A percentile compares a stretch with the other conserved stretches of the same genome.
phyloP scores from a whole-genome alignment of 2,329 filamentous ascomycete species.

The Phialemoniopsis sp. region DNA sequence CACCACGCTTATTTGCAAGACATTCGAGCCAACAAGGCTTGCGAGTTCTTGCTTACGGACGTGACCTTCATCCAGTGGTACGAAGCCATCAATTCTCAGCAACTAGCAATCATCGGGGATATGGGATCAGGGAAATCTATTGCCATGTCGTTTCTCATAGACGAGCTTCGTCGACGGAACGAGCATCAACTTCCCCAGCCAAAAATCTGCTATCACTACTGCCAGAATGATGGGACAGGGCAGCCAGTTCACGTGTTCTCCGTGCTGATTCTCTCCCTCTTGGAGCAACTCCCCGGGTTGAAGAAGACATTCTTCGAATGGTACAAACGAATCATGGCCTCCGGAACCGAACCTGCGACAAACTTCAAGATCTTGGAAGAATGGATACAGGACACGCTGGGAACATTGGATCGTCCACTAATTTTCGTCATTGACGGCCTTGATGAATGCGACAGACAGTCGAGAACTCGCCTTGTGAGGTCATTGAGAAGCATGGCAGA shows the following conservation, averaged over 20 bases:
- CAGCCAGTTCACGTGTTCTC: not conserved
- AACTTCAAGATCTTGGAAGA: slow-evolving; percentile 8
- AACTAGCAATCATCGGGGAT: slow-evolving; percentile 11
- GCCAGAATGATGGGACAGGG: slow-evolving; percentile 15
- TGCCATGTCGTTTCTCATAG: slow-evolving; percentile 10
- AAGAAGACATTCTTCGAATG: too few relatives aligned
- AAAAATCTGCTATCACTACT: slow-evolving; percentile 22
- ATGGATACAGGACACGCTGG: slow-evolving; percentile 5
- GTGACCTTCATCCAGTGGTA: slow-evolving; percentile 8
- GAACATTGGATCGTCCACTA: slow-evolving; percentile 4
- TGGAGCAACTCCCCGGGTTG: not conserved
- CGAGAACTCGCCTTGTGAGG: slow-evolving; percentile 11
- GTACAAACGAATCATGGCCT: too few relatives aligned
- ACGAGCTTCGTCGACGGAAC: slow-evolving; percentile 3
- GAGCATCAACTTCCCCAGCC: slow-evolving; percentile 9
- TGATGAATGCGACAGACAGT: slow-evolving; percentile 19
- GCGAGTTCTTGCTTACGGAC: slow-evolving; percentile 8
- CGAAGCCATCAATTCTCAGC: slow-evolving; percentile 3
- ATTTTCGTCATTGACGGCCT: slow-evolving; percentile 19
- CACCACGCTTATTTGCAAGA: slow-evolving; percentile 7
- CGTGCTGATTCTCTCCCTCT: slow-evolving; percentile 1
- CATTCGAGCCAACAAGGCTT: slow-evolving; percentile 8
- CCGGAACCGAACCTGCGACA: too few relatives aligned
- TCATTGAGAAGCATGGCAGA: slow-evolving; percentile 5
- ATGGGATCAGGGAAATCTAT: slow-evolving; percentile 14